Evolutionary conservation across 139 green algal species (phyloP), one percentile per base, ranked within the genome.

Genomic region (Mesostigma viride): DNA sequence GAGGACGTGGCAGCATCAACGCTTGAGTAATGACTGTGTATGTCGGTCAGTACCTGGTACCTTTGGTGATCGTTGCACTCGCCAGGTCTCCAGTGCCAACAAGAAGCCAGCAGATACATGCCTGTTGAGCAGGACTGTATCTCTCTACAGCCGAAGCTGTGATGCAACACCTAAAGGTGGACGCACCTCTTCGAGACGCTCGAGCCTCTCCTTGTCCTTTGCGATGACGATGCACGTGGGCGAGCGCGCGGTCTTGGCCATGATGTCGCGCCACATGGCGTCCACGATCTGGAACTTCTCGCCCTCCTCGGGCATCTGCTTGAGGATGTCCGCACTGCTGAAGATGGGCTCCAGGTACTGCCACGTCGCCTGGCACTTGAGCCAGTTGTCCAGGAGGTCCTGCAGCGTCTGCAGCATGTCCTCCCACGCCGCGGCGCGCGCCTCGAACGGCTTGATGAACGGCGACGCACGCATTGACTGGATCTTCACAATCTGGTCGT

Each of bases 291-390:
- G 70, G 69, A 93, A 93, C 76, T 88, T 91, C 45, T 89, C 80
- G 1, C 86, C 85, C 57, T 91, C 86, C 74, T 87, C 84, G 8
- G 87, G 87, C 84, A 94, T 89, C 78, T 94, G 87, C 65, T 88
- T 85, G 45, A 90, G 76, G 79, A 94, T 94, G 77, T 94, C 87
- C 4, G 84, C 81, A 3, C 75, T 84, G 53, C 40, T 73, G 75
- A 94, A 94, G 71, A 94, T 91, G 69, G 87, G 86, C 61, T 91
- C 85, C 66, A 94, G 74, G 79, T 94, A 94, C 77, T 88, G 84
- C 87, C 87, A 94, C 20, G 82, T 87, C 51, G n/a, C 53, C 71
- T 78, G 71, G 70, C 85, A 90, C 17, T 74, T 68, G 24, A 90
- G 79, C 87, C 86, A 92, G 61, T 89, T 85, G 75, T 94, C 87